phyloP scores from a whole-genome alignment of 2,329 filamentous ascomycete species.

The Xylariales sp. region DNA sequence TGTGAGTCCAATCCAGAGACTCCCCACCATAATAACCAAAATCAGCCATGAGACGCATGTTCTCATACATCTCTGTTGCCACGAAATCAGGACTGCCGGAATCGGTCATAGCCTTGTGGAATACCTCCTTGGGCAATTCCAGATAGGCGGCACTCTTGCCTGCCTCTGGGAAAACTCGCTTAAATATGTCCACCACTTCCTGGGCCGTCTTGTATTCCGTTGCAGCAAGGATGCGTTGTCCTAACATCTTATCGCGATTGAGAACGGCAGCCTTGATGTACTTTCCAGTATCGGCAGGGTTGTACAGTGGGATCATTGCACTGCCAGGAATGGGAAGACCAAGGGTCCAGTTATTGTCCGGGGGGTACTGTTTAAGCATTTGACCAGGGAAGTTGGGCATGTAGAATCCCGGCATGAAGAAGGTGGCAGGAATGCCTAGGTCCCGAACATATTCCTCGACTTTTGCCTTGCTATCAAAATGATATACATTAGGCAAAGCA shows the following conservation, averaged over 20 bases:
- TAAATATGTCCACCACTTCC: constrained; percentile 35
- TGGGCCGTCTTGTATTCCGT: constrained; percentile 33
- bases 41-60: constrained; percentile 44
- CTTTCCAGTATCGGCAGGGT: constrained; percentile 26
- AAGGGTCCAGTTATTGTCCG: constrained; percentile 24
- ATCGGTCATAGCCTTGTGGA: constrained; percentile 27
- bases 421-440: constrained; percentile 39
- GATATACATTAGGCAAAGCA: constrained; percentile 34
- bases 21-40: constrained; percentile 49
- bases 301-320: constrained; percentile 25
- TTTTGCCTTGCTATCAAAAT: constrained; percentile 16
- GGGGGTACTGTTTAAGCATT: constrained; percentile 19
- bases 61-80: constrained; percentile 47
- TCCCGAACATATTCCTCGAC: constrained; percentile 2
- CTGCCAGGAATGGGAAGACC: constrained; percentile 19
- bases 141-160: constrained; percentile 30
- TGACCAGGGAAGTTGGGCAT: constrained; percentile 42
- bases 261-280: constrained; percentile 26
- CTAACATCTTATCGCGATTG: constrained; percentile 31
- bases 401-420: constrained; percentile 44
- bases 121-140: constrained; percentile 33
- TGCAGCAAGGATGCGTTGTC: constrained; percentile 37
- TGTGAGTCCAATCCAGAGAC: constrained; percentile 31
- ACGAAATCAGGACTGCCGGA: constrained; percentile 31
- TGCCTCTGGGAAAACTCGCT: constrained; percentile 29